Base-by-base conservation (phyloP, 2,329 filamentous ascomycete genomes). In the Neospermospora avenae region DNA sequence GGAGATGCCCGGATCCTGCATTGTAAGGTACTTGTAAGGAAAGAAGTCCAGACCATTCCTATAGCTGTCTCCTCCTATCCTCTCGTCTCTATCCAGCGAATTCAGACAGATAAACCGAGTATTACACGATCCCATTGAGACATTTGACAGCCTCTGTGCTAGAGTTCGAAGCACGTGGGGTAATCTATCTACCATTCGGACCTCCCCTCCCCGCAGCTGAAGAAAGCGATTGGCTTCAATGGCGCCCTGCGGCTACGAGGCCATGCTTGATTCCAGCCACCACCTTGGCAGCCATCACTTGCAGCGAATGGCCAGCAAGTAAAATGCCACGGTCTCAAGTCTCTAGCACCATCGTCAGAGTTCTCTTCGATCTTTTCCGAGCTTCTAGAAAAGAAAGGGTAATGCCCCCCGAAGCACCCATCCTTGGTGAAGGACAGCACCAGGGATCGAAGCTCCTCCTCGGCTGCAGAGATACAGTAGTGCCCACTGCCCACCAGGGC, bases 261-360 rank as follows among this genome's bases (percentile, higher is more conserved):
- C 37, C 51, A 41, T 54, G 51, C 51, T 54, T 54, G 51, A 54
- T 54, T 54, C 22, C 51, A 54, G 51, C 51, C 51, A 42, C 51
- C 35, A 28, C 4, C 51, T 41, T 54, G 51, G 51, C 51, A 54
- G 5, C 22, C 35, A 11, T 3, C 11, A n/a, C 11, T 14, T 24
- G 4, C 51, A 54, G 20, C 51, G 51, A 54, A 54, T 54, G 20
- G 28, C 14, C n/a, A 24, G 20, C 13, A n/a, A 31, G 51, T 22
- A 54, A 22, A 54, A 28, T 54, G 22, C 22, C 51, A 54, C 51
- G 51, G 8, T 54, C 35, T 41, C 35, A 42, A 54, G 8, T 54
- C 35, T 41, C 35, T 28, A 54, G 34, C 51, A 54, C 37, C 18
- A 20, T 31, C 22, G 35, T 41, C 51, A 54, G n/a, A 42, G 11